Base-by-base conservation (phyloP, 2,329 filamentous ascomycete genomes). In the Colletotrichum lini region DNA sequence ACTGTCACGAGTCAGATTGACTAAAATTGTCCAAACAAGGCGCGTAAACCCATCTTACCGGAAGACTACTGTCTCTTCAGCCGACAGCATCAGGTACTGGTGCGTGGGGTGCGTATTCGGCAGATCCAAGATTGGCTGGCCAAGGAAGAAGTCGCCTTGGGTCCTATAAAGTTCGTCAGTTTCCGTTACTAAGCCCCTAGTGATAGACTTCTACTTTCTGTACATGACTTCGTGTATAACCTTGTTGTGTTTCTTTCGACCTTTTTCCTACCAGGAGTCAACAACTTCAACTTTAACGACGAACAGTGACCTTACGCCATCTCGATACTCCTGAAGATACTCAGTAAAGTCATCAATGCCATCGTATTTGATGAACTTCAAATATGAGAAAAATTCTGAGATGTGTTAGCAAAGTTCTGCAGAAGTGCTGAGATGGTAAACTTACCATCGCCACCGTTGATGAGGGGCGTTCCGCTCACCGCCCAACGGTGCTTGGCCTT, bases 381-480 rank as follows among this genome's bases (percentile, higher is more conserved):
- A 73, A 47, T 82, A 82, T 0, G 83, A 76, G 8, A 76, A 83
- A 1, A 83, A 72, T 52, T 84, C 83, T 61, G 45, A 4, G 7
- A 40, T 21, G 3, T 12, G 30, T 61, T 6, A 61, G 18, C 16
- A 49, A 35, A 5, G 0, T 5, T 4, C 15, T 1, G 13, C 12
- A 26, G 15, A 21, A 21, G n/a, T 2, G 8, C 18, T 3, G 5
- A 26, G n/a, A 8, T 2, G 4, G 13, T 15, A 0, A 8, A 64
- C 45, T 72, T 73, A 82, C 82, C 82, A 5, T 74, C n/a, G 0
- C 78, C 52, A 0, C 15, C 26, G 60, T 84, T 84, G 2, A 79
- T 70, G 0, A 84, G 65, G 0, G 82, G 82, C 0, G 82, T 84
- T 7, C 80, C 82, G 9, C 67, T 80, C 21, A 84, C 47, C 0